Conservation (phyloP, 306 rosid genomes). For the Sechiopsis laciniata region DNA sequence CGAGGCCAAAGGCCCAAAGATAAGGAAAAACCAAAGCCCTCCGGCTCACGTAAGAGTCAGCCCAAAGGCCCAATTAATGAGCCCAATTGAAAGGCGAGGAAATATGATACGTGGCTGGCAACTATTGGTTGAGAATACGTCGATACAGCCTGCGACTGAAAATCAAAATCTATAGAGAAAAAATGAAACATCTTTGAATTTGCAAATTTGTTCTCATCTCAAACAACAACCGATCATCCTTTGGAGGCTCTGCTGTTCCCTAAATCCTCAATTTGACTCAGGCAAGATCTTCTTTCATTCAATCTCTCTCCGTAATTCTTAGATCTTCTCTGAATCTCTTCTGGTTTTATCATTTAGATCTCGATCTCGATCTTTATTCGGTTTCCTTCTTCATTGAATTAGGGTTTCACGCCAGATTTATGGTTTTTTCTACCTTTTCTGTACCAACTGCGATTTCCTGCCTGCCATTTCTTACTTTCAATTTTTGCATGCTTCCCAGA, state of each 20-base stretch:
- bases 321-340: background rate
- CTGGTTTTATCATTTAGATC: background rate
- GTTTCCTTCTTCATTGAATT: background rate
- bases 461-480: background rate
- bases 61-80: too few species aligned
- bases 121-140: slow-evolving; percentile 56
- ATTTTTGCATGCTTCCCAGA: background rate
- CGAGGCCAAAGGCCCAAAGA: too few species aligned
- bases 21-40: too few species aligned
- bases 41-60: too few species aligned
- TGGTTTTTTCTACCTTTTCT: background rate
- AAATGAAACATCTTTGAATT: background rate
- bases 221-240: background rate
- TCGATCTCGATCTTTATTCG: background rate
- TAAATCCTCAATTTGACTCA: background rate
- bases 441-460: background rate
- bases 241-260: background rate
- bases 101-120: slow-evolving; percentile 38
- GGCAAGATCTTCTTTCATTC: background rate
- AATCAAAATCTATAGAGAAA: background rate
- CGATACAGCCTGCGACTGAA: slow-evolving; percentile 51
- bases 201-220: background rate
- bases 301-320: background rate
- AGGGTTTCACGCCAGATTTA: background rate
- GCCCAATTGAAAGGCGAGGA: too few species aligned